These are phyloP conservation scores for Cryptosporidium meleagridis DNA, from an alignment of 169 alveolate species.

Conservation along the genomic window DNA sequence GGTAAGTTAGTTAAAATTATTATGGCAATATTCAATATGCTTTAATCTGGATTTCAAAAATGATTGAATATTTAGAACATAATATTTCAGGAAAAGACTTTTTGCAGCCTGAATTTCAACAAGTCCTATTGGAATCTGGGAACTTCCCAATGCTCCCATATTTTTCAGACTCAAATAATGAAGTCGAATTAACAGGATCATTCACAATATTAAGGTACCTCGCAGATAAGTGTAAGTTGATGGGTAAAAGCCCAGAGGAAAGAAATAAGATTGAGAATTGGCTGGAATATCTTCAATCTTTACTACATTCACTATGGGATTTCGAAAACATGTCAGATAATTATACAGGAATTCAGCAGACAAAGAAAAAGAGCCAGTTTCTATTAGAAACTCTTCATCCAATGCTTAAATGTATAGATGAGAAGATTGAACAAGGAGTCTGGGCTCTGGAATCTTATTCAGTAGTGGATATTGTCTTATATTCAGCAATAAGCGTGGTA, in stretches of 20 bases:
- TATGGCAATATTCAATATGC: too few species aligned
- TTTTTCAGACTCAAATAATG: constrained; percentile 64
- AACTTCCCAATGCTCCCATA: constrained; percentile 70
- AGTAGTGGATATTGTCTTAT: constrained; percentile 36
- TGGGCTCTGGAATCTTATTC: constrained; percentile 37
- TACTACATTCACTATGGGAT: constrained; percentile 57
- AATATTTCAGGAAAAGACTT: constrained; percentile 62
- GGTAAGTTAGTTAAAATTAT: not conserved
- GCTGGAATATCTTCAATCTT: constrained; percentile 45
- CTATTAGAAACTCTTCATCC: constrained; percentile 59
- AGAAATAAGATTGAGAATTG: constrained; percentile 40
- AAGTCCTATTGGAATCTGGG: constrained; percentile 45
- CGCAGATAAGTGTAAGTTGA: constrained; percentile 50
- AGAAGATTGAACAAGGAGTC: constrained; percentile 16
- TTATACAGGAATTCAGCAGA: constrained; percentile 22
- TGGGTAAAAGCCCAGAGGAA: constrained; percentile 43
- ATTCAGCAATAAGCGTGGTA: constrained; percentile 45
- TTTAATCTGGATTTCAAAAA: not conserved
- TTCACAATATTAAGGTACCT: constrained; percentile 60
- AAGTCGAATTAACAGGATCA: constrained; percentile 64
- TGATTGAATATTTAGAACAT: constrained; percentile 17
- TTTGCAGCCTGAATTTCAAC: constrained; percentile 58
- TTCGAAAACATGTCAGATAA: constrained; percentile 16
- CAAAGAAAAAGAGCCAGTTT: constrained; percentile 41
- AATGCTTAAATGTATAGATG: constrained; percentile 31